phyloP scores from a whole-genome alignment of 495 filamentous ascomycete genomes.

The Endocarpon pusillum region DNA sequence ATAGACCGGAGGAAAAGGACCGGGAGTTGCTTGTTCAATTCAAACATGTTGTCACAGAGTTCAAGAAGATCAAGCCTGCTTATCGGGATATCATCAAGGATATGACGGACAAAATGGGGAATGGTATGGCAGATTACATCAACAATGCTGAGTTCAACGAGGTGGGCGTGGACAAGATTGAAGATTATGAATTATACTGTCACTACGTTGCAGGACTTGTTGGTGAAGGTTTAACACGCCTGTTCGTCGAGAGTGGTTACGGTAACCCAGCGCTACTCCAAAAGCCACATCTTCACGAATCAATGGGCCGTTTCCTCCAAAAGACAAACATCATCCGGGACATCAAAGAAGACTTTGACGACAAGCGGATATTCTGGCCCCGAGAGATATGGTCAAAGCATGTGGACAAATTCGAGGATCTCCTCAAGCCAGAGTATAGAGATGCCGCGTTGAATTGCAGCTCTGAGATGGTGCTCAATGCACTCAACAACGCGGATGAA shows the following conservation, averaged over 20 bases:
- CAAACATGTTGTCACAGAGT: slow-evolving; percentile 68
- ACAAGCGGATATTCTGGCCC: slow-evolving; percentile 82
- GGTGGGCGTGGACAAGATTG: slow-evolving; percentile 63
- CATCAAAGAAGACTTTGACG: slow-evolving; percentile 73
- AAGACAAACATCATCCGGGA: slow-evolving; percentile 99
- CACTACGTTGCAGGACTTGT: slow-evolving; percentile 96
- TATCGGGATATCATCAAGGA: slow-evolving; percentile 85
- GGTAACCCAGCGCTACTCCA: slow-evolving; percentile 73
- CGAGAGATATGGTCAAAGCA: slow-evolving; percentile 93
- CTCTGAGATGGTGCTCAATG: slow-evolving; percentile 87
- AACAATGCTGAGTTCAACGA: slow-evolving; percentile 61
- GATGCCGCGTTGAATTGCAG: slow-evolving; percentile 72
- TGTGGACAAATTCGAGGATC: slow-evolving; percentile 72
- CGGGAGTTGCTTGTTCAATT: slow-evolving; percentile 83
- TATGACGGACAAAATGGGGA: slow-evolving; percentile 87
- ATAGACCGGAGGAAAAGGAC: slow-evolving; percentile 87
- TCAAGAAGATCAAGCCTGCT: slow-evolving; percentile 69
- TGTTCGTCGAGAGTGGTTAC: slow-evolving; percentile 77
- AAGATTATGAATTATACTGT: slow-evolving; percentile 90
- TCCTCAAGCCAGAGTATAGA: slow-evolving; percentile 67
- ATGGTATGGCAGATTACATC: slow-evolving; percentile 94
- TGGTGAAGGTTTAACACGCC: slow-evolving; percentile 76
- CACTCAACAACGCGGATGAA: slow-evolving; percentile 74
- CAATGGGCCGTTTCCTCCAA: slow-evolving; percentile 93
- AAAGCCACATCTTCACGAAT: slow-evolving; percentile 66